Evolutionary conservation across 805 yeast genomes (phyloP).

Genomic region (Jamesozyma jinghongensis): DNA sequence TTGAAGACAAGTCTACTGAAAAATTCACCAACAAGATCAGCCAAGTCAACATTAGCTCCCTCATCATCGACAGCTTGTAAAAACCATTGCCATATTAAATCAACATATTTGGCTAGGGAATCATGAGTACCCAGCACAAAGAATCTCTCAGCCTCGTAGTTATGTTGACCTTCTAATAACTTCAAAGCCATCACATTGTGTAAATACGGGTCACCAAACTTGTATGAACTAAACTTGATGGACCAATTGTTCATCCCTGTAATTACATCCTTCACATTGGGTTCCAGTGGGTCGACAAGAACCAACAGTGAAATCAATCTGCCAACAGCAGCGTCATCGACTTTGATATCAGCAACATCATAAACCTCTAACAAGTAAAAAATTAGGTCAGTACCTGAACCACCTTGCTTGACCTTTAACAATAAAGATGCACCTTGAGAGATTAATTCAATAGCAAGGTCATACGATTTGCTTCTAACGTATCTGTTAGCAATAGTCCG

Average conservation of each 20-base stretch:
- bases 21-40: slow-evolving; percentile 24
- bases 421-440: slow-evolving; percentile 63
- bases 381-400: slow-evolving; percentile 73
- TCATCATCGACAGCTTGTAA: slow-evolving; percentile 21
- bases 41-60: slow-evolving; percentile 18
- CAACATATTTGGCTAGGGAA: slow-evolving; percentile 40
- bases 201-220: slow-evolving; percentile 66
- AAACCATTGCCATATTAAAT: slow-evolving; percentile 40
- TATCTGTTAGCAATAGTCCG: slow-evolving; percentile 84
- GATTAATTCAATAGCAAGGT: slow-evolving; percentile 64
- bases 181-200: slow-evolving; percentile 68
- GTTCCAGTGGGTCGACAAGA: slow-evolving; percentile 40
- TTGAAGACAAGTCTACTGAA: slow-evolving; percentile 60
- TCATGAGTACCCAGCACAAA: slow-evolving; percentile 57
- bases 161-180: slow-evolving; percentile 43
- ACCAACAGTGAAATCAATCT: slow-evolving; percentile 41
- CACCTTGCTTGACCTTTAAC: slow-evolving; percentile 60
- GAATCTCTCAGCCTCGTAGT: slow-evolving; percentile 64
- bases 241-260: slow-evolving; percentile 66
- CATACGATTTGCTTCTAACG: slow-evolving; percentile 55
- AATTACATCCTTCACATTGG: slow-evolving; percentile 56
- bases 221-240: slow-evolving; percentile 36
- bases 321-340: slow-evolving; percentile 37
- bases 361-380: slow-evolving; percentile 65
- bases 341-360: slow-evolving; percentile 38